phyloP scores from a whole-genome alignment of 371 early-diverging fungal genomes.

The Rhizopus sp. region DNA sequence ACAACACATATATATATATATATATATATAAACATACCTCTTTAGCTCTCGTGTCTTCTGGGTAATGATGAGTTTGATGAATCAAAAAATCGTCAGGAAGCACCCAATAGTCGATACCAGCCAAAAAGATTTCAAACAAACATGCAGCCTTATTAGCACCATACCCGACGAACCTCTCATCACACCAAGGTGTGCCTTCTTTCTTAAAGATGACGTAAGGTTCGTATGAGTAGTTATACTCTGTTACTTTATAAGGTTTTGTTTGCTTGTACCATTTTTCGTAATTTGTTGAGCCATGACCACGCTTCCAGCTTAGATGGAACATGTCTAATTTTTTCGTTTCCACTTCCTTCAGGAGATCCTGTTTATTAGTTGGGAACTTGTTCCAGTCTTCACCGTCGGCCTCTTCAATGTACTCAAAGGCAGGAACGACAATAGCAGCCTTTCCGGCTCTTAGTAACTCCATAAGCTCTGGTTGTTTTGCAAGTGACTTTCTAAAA shows the following conservation, averaged over 20 bases:
- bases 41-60: slow-evolving; percentile 59
- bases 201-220: slow-evolving; percentile 65
- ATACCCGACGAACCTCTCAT: slow-evolving; percentile 70
- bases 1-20: slow-evolving; percentile 1
- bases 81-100: slow-evolving; percentile 65
- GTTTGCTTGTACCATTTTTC: slow-evolving; percentile 50
- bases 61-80: slow-evolving; percentile 70
- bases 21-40: slow-evolving; percentile 53
- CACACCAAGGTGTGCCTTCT: slow-evolving; percentile 68
- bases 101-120: slow-evolving; percentile 67
- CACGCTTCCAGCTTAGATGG: slow-evolving; percentile 55
- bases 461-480: slow-evolving; percentile 45
- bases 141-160: slow-evolving; percentile 75
- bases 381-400: slow-evolving; percentile 55
- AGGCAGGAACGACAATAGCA: slow-evolving; percentile 64
- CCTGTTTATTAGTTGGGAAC: slow-evolving; percentile 51
- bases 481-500: slow-evolving; percentile 46
- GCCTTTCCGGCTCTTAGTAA: slow-evolving; percentile 45
- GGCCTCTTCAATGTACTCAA: slow-evolving; percentile 54
- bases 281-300: slow-evolving; percentile 64
- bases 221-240: slow-evolving; percentile 63
- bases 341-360: slow-evolving; percentile 43
- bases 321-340: slow-evolving; percentile 58
- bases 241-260: slow-evolving; percentile 51
- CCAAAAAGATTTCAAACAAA: slow-evolving; percentile 65